phyloP scores from a whole-genome alignment of 2,329 filamentous ascomycete species.

The Xylariomycetidae sp. region DNA sequence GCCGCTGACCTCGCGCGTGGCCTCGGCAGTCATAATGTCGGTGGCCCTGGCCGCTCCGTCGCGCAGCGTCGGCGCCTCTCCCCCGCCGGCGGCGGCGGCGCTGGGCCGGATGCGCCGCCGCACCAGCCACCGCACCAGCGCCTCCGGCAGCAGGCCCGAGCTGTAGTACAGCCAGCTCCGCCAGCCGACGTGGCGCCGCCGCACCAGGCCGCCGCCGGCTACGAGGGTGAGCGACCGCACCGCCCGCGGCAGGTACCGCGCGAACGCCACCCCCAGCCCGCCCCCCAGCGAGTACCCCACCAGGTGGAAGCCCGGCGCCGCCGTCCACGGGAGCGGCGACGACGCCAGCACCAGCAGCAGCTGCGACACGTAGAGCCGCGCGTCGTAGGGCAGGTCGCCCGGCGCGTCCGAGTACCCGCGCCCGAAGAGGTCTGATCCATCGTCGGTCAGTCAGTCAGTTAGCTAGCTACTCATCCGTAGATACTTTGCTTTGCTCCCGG shows the following conservation, averaged over 20 bases:
- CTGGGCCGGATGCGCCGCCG: conserved; percentile 25
- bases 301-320: conserved; percentile 53
- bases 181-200: conserved; percentile 54
- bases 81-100: conserved; percentile 1
- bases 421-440: conserved; percentile 61
- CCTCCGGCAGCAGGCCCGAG: conserved; percentile 52
- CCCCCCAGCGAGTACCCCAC: conserved; percentile 79
- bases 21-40: conserved; percentile 20
- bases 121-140: conserved; percentile 39
- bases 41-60: conserved; percentile 1
- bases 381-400: conserved; percentile 51
- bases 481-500: neutral
- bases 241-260: conserved; percentile 59
- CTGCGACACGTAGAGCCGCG: conserved; percentile 58
- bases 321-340: conserved; percentile 51
- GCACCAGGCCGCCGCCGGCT: conserved; percentile 62
- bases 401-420: conserved; percentile 73
- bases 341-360: conserved; percentile 61
- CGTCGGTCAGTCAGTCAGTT: conserved; percentile 1
- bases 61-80: neutral
- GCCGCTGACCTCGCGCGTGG: conserved; percentile 17
- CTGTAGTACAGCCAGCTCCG: conserved; percentile 59
- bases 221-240: conserved; percentile 60
- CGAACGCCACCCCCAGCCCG: conserved; percentile 64
- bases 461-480: too few relatives aligned